Evolutionary conservation across 1,284 basidiomycete species (phyloP).

Genomic region (Ustilago vetiveriae): DNA sequence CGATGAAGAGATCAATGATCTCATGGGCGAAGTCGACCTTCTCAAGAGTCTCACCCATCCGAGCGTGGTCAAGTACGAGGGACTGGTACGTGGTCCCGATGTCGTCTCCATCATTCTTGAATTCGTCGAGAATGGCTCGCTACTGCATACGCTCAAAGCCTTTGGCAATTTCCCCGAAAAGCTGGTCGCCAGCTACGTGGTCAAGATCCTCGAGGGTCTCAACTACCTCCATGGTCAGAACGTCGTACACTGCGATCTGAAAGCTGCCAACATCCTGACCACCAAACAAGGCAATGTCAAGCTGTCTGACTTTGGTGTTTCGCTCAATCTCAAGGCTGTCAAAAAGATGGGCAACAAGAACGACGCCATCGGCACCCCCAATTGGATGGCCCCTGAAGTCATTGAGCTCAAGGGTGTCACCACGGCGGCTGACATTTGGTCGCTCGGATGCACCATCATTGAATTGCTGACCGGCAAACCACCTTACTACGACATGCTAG

Average conservation of each 20-base stretch:
- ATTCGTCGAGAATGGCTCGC: conserved; percentile 74
- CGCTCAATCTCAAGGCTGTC: conserved; percentile 56
- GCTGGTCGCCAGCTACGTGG: conserved; percentile 89
- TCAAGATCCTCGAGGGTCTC: conserved; percentile 86
- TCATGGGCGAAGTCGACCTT: conserved; percentile 98
- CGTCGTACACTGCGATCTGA: conserved; percentile 72
- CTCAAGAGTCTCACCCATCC: conserved; percentile 95
- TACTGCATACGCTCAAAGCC: conserved; percentile 73
- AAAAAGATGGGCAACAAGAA: conserved; percentile 76
- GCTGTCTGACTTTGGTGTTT: conserved; percentile 73
- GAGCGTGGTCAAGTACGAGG: conserved; percentile 96
- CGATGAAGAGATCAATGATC: conserved; percentile 98
- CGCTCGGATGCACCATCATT: conserved; percentile 89
- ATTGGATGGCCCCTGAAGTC: conserved; percentile 97
- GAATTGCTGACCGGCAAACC: conserved; percentile 90
- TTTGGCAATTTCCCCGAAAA: conserved; percentile 91
- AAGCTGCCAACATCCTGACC: conserved; percentile 72
- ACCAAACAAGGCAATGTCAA: conserved; percentile 72
- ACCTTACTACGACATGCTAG: conserved; percentile 78
- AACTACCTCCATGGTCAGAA: conserved; percentile 96
- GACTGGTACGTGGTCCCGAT: conserved; percentile 69
- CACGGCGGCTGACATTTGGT: conserved; percentile 80
- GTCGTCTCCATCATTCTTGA: conserved; percentile 70
- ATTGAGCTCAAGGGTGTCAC: conserved; percentile 78
- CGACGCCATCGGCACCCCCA: conserved; percentile 85